Conservation (phyloP, 2,329 filamentous ascomycete species). For the Talaromyces islandicus region DNA sequence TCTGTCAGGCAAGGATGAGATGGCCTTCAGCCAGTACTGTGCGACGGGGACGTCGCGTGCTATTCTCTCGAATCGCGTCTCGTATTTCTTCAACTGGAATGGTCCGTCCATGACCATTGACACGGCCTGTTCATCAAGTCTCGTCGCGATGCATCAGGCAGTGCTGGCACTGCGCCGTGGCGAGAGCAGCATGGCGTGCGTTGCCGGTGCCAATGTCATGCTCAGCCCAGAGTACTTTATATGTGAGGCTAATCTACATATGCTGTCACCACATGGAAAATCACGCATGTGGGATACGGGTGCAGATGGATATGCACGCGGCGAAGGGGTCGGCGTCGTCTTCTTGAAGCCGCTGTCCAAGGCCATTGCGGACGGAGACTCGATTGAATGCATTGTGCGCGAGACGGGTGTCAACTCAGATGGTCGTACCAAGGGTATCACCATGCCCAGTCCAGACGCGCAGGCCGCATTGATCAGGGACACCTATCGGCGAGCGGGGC, state of each 20-base stretch:
- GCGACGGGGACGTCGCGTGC: not conserved
- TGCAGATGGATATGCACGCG: constrained; percentile 46
- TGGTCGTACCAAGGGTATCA: constrained; percentile 22
- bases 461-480: constrained; percentile 32
- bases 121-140: constrained; percentile 41
- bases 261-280: constrained; percentile 49
- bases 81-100: constrained; percentile 35
- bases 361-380: constrained; percentile 41
- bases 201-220: constrained; percentile 17
- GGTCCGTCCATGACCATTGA: constrained; percentile 41
- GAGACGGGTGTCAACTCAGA: constrained; percentile 26
- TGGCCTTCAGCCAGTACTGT: too few species aligned
- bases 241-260: constrained; percentile 29
- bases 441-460: constrained; percentile 24
- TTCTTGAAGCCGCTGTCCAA: constrained; percentile 45
- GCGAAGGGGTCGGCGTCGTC: constrained; percentile 45
- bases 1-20: too few species aligned
- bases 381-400: constrained; percentile 32
- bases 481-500: constrained; percentile 29
- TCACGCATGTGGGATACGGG: constrained; percentile 44
- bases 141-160: constrained; percentile 32
- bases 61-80: constrained; percentile 29
- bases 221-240: constrained; percentile 11
- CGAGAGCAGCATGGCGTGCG: constrained; percentile 16
- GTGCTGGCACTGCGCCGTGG: constrained; percentile 19